Evolutionary conservation across 805 yeast genomes (phyloP).

Genomic region (Jamesozyma rosinii): DNA sequence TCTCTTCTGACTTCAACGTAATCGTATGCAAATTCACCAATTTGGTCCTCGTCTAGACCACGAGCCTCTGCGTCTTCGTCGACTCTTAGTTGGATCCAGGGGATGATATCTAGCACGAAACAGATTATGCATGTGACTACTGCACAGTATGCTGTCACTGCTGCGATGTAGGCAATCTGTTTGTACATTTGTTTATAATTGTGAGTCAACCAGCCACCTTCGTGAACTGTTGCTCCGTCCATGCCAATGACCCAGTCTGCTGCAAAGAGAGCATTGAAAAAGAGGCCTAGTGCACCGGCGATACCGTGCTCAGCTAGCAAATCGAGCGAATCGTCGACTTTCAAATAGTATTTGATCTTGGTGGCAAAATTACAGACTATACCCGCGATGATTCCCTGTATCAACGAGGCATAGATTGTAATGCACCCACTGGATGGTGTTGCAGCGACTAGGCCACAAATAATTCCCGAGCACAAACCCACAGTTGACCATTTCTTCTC

Average conservation of each 20-base stretch:
- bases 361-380: constrained; percentile 83
- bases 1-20: constrained; percentile 94
- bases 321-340: constrained; percentile 89
- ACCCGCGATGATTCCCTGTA: constrained; percentile 76
- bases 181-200: constrained; percentile 87
- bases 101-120: constrained; percentile 62
- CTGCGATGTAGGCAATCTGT: constrained; percentile 75
- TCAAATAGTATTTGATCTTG: constrained; percentile 67
- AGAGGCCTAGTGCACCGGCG: constrained; percentile 83
- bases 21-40: constrained; percentile 98
- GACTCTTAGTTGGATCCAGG: constrained; percentile 73
- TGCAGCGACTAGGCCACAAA: constrained; percentile 93
- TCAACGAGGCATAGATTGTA: constrained; percentile 83
- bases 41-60: constrained; percentile 94
- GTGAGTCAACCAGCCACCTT: constrained; percentile 87
- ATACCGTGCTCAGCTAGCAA: constrained; percentile 97
- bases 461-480: constrained; percentile 89
- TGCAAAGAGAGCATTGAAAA: constrained; percentile 85
- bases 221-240: constrained; percentile 75
- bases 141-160: constrained; percentile 63
- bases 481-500: constrained; percentile 91
- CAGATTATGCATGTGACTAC: constrained; percentile 74
- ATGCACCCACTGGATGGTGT: constrained; percentile 91
- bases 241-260: constrained; percentile 82
- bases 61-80: constrained; percentile 75